A percentile compares a stretch with the other conserved stretches of the same genome.
These are phyloP conservation scores for Cladosporium sphaerospermum DNA, from an alignment of 2,329 filamentous ascomycete genomes.

Conservation along the genomic window DNA sequence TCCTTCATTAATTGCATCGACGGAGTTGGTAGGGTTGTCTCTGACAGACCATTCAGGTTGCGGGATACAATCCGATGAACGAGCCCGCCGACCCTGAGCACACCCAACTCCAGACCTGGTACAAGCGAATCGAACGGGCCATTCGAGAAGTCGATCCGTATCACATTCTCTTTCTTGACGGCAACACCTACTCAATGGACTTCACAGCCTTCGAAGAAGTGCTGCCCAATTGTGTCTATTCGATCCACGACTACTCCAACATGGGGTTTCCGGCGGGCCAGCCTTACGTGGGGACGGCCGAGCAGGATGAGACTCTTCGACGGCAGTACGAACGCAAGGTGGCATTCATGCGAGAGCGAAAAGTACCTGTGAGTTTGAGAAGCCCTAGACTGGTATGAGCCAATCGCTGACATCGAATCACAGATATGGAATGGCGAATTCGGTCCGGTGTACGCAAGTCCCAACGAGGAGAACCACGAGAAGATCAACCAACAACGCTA, in stretches of 20 bases:
- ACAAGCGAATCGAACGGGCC: conserved; percentile 41
- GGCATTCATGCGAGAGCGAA: conserved; percentile 40
- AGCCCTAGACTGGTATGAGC: conserved; percentile 16
- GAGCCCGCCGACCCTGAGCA: conserved; percentile 47
- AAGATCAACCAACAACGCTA: conserved; percentile 39
- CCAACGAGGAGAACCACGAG: conserved; percentile 34
- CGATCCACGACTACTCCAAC: conserved; percentile 49
- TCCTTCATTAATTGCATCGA: neutral
- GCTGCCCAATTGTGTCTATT: conserved; percentile 45
- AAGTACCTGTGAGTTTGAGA: conserved; percentile 25
- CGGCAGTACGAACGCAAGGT: conserved; percentile 42
- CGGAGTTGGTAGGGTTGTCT: too few relatives aligned
- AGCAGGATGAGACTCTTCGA: conserved; percentile 41
- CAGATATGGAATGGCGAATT: conserved; percentile 46
- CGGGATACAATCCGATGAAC: conserved; percentile 49
- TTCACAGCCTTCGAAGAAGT: conserved; percentile 36
- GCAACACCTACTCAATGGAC: conserved; percentile 36
- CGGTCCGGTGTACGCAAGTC: conserved; percentile 44
- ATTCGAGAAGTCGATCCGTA: conserved; percentile 43
- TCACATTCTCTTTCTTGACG: conserved; percentile 41
- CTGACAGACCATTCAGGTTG: conserved; percentile 18
- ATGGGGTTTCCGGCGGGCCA: conserved; percentile 45
- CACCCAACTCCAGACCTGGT: conserved; percentile 41
- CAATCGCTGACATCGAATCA: neutral
- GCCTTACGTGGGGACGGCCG: conserved; percentile 36